A percentile compares a stretch with the other conserved stretches of the same genome.
Evolutionary conservation across 2,329 filamentous ascomycete species (phyloP).

Genomic region (Septoria petroselini): DNA sequence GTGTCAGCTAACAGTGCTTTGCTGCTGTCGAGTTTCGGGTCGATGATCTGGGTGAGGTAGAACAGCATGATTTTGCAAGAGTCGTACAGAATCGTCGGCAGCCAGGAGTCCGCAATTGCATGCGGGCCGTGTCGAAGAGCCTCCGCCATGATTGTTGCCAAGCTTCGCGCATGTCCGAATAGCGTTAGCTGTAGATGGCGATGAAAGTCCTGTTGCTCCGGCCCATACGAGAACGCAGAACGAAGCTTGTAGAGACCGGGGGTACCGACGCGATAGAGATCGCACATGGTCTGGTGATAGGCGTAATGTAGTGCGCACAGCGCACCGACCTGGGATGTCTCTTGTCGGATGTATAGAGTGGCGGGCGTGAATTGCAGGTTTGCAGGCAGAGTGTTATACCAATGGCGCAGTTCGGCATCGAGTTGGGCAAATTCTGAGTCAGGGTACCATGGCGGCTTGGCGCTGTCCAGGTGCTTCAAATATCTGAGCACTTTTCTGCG

Average conservation of each 20-base stretch:
- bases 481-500: slow-evolving; percentile 28
- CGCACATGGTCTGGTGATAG: slow-evolving; percentile 31
- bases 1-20: slow-evolving; percentile 26
- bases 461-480: slow-evolving; percentile 28
- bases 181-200: slow-evolving; percentile 25
- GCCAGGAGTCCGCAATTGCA: slow-evolving; percentile 28
- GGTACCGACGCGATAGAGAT: slow-evolving; percentile 24
- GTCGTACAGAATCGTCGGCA: slow-evolving; percentile 29
- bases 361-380: slow-evolving; percentile 30
- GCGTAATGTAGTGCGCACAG: slow-evolving; percentile 27
- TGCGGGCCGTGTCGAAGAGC: slow-evolving; percentile 28
- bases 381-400: slow-evolving; percentile 28
- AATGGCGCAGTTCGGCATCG: slow-evolving; percentile 23
- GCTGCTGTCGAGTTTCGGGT: slow-evolving; percentile 23
- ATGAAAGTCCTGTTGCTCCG: slow-evolving; percentile 26
- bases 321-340: slow-evolving; percentile 28
- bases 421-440: slow-evolving; percentile 30
- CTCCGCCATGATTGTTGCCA: slow-evolving; percentile 28
- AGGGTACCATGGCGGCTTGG: slow-evolving; percentile 26
- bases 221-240: slow-evolving; percentile 24
- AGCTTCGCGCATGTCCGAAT: slow-evolving; percentile 27
- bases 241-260: slow-evolving; percentile 28
- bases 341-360: slow-evolving; percentile 29
- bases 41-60: slow-evolving; percentile 28
- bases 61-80: slow-evolving; percentile 31